These are phyloP conservation scores for Mycena sp. DNA, from an alignment of 1,284 basidiomycete genomes.

Conservation along the genomic window DNA sequence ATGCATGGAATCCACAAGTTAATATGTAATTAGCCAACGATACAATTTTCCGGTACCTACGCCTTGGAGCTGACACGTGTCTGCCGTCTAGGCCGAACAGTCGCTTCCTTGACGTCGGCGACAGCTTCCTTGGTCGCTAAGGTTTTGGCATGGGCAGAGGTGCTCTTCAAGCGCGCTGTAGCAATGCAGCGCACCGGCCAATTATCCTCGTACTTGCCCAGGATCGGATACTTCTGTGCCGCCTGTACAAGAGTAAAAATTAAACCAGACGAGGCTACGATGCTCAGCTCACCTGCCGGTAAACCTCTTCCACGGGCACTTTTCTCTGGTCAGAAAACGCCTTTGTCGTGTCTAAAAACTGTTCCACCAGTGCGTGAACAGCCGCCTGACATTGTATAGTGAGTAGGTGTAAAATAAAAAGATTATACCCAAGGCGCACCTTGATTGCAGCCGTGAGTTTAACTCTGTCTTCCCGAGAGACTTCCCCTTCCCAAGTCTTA, in stretches of 20 bases:
- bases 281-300: neutral
- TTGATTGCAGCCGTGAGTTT: too few species aligned
- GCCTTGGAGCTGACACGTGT: neutral
- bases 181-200: constrained; percentile 16
- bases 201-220: constrained; percentile 8
- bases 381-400: neutral
- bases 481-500: too few species aligned
- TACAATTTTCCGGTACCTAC: neutral
- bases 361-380: constrained; percentile 4
- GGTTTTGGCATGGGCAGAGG: neutral
- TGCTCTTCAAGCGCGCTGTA: constrained; percentile 16
- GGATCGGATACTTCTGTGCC: constrained; percentile 11
- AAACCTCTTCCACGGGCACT: neutral
- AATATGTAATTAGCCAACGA: neutral
- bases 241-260: constrained; percentile 13
- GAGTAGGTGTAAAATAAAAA: neutral
- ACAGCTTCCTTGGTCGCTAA: neutral
- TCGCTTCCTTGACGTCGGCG: neutral
- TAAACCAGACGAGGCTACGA: neutral
- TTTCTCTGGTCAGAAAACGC: neutral
- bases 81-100: neutral
- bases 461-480: too few species aligned
- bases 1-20: neutral
- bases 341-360: constrained; percentile 14
- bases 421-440: too few species aligned